Percentiles rank a stretch among this genome's conserved stretches.
Conservation (phyloP, 148 eudicot genomes). For the Cornus florida region DNA sequence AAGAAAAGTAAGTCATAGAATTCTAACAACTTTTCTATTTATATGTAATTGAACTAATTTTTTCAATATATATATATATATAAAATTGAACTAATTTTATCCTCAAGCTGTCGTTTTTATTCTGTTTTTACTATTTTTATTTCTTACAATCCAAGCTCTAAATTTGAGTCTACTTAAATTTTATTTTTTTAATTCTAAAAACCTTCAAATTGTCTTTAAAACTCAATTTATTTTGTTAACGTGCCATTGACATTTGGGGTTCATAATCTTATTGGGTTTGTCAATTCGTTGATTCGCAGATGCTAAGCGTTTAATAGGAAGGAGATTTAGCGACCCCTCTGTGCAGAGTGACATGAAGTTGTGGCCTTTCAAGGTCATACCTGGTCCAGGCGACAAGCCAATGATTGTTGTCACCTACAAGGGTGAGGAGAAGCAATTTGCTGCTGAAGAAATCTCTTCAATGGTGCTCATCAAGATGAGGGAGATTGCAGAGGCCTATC, state of each 20-base stretch:
- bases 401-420: slow-evolving; percentile 51
- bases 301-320: slow-evolving; percentile 61
- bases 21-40: too few relatives aligned
- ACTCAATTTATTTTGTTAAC: too few relatives aligned
- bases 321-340: slow-evolving; percentile 48
- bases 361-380: slow-evolving; percentile 56
- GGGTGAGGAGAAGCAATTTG: slow-evolving; percentile 45
- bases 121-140: too few relatives aligned
- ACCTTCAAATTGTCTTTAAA: too few relatives aligned
- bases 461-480: slow-evolving; percentile 54
- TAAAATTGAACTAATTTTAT: too few relatives aligned
- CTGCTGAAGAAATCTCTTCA: slow-evolving; percentile 52
- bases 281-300: slow-evolving; percentile 21
- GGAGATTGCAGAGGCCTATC: slow-evolving; percentile 53
- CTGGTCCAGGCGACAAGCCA: slow-evolving; percentile 54
- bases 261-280: background rate
- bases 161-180: too few relatives aligned
- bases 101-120: too few relatives aligned
- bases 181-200: too few relatives aligned
- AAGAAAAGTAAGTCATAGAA: too few relatives aligned
- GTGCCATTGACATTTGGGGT: background rate
- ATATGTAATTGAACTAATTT: too few relatives aligned
- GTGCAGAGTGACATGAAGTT: slow-evolving; percentile 50
- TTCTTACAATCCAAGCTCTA: too few relatives aligned
- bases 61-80: too few relatives aligned